Evolutionary conservation across 352 stramenopile genomes (phyloP).

Genomic region (Peronospora destructor): DNA sequence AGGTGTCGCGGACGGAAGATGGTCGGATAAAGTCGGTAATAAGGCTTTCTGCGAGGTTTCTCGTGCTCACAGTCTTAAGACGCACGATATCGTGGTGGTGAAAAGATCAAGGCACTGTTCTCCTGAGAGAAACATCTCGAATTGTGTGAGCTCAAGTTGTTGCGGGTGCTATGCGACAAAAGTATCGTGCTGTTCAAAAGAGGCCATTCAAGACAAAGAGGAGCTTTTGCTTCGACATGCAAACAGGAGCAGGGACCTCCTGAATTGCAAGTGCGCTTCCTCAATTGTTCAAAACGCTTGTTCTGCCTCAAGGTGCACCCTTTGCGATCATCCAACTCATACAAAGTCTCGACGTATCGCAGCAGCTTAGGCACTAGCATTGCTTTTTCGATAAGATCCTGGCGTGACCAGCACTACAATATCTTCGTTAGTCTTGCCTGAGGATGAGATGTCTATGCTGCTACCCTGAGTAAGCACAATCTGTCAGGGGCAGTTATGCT

Average conservation of each 20-base stretch:
- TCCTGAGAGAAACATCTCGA: constrained; percentile 81
- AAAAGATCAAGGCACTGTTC: constrained; percentile 84
- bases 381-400: constrained; percentile 86
- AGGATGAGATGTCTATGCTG: constrained; percentile 16
- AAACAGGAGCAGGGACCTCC: constrained; percentile 61
- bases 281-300: no score
- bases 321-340: constrained; percentile 83
- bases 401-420: constrained; percentile 32
- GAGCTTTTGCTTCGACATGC: constrained; percentile 85
- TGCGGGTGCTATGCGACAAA: constrained; percentile 66
- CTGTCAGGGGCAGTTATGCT: constrained; percentile 5
- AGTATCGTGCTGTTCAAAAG: constrained; percentile 84
- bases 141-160: constrained; percentile 70
- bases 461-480: constrained; percentile 18
- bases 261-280: constrained; percentile 90
- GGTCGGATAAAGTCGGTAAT: constrained; percentile 89
- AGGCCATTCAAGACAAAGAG: constrained; percentile 80
- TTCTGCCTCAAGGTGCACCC: no score
- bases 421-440: constrained; percentile 8
- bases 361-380: constrained; percentile 88
- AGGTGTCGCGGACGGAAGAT: no score
- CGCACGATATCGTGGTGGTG: constrained; percentile 83
- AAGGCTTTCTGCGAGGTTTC: constrained; percentile 91
- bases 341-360: constrained; percentile 72
- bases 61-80: constrained; percentile 87